Base-by-base conservation (phyloP, 2,329 filamentous ascomycete genomes). In the Trematosphaeria pertusa region DNA sequence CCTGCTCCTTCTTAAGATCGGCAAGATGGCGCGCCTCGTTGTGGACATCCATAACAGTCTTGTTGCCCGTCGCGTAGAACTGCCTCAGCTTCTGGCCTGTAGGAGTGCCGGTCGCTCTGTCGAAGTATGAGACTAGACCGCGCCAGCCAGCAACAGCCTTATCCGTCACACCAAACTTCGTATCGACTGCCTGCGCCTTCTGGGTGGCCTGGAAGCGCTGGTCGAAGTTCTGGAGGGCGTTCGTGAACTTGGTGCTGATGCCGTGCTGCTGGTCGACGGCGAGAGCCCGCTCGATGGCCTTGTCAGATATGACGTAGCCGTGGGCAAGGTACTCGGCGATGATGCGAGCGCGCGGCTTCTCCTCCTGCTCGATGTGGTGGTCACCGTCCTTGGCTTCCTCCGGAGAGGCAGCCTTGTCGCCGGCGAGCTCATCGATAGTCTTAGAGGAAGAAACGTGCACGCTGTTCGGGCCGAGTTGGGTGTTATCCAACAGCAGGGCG, bases 281-380 rank as follows among this genome's bases (percentile, higher is more conserved):
- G 65, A 99, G 89, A 54, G 91, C 93, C 54, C 83, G 83, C 77
- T 94, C 83, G 61, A 96, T 87, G 39, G 89, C 89, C 46, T 82
- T 78, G 68, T 88, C 86, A 51, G 83, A 91, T 56, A 97, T 81
- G 30, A 86, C 83, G 77, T 99, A 99, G 61, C 94, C 94, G 65
- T 97, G 91, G 9, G 94, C 92, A 24, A 99, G 87, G 75, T 97
- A 97, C 78, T 99, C 94, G 57, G 94, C 94, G 39, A 97, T 75
- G 72, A 99, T 96, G 64, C 94, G 90, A 31, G 89, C 85, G 64
- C 92, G 88, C 12, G 94, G 94, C 82, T 99, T 99, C 80, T 97
- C 91, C 75, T 99, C 94, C 71, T 99, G 94, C 11, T 87, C 85
- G 63, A 97, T 86, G 61, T 91, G 84, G 62, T 91, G 79, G 50